Evolutionary conservation across 2,329 filamentous ascomycete genomes (phyloP).

Genomic region (Clonostachys chloroleuca): DNA sequence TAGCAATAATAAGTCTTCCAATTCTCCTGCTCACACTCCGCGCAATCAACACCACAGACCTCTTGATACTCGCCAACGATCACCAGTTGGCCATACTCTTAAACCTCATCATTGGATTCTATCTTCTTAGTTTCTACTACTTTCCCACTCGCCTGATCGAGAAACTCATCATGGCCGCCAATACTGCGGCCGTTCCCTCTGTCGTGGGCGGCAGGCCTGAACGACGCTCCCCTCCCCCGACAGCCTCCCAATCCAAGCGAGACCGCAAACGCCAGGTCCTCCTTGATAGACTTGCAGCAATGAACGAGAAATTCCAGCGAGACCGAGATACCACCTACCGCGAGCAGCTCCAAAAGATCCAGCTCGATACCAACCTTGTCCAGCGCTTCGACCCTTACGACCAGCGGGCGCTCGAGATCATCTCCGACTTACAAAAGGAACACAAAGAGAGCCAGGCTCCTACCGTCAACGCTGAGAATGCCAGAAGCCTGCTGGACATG

Average conservation of each 20-base stretch:
- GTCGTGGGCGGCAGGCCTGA: conserved; percentile 24
- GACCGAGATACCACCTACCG: conserved; percentile 83
- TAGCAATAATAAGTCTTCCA: no score
- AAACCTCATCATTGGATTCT: no score
- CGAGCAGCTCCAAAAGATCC: conserved; percentile 86
- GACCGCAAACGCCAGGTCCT: conserved; percentile 86
- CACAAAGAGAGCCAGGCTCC: conserved; percentile 40
- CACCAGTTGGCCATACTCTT: no score
- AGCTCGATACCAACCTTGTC: conserved; percentile 83
- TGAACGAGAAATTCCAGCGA: conserved; percentile 73
- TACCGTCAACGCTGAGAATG: conserved; percentile 30
- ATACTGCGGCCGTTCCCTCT: conserved; percentile 24
- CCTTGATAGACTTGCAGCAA: conserved; percentile 70
- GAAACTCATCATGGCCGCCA: conserved; percentile 27
- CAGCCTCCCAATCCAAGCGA: conserved; percentile 65
- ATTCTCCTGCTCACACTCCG: no score
- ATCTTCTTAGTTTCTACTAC: no score
- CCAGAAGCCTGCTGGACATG: conserved; percentile 60
- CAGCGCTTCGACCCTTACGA: conserved; percentile 80
- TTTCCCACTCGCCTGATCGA: no score
- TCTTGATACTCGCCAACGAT: no score
- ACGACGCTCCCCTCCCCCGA: conserved; percentile 26
- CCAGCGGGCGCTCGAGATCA: conserved; percentile 66
- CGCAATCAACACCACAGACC: no score
- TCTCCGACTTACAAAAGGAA: conserved; percentile 57